Evolutionary conservation across 2,329 filamentous ascomycete genomes (phyloP), one percentile per base, ranked within the genome.

Genomic region (Sordariomycetes sp.): DNA sequence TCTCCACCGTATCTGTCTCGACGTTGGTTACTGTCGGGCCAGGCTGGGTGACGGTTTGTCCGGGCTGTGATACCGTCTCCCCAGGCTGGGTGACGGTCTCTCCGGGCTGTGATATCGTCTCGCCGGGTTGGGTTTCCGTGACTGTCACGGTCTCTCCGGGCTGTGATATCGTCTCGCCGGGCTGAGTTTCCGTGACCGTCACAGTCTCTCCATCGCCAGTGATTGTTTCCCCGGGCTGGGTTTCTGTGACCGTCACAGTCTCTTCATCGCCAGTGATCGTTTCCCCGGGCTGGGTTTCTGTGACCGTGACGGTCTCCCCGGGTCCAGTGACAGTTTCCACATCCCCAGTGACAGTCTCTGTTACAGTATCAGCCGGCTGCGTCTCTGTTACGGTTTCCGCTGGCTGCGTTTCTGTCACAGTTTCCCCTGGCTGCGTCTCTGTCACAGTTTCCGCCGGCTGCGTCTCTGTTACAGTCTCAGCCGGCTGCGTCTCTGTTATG

Each of bases 1-100:
- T 22, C 11, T 53, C 37, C 1, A 60, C 20, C 1, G 58, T 59
- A 22, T 60, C 59, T 3, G 59, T 59, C 8, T 57, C 46, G 22
- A 25, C 32, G 10, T 32, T 14, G 12, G 52, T 54, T 11, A 10
- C n/a, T 3, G 18, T 25, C 5, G 34, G 24, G 2, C 28, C 28
- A 32, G 28, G 28, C 8, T 32, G 28, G 28, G 25, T 54, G 14
- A 34, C 16, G 1, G 52, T 37, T 8, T 6, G 10, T 14, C n/a
- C 32, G 14, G 28, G 28, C 28, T 32, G 28, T 32, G 28, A 32
- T 32, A 32, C 8, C 28, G 28, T 53, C 52, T 11, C 22, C 6
- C 40, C 25, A n/a, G 25, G n/a, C 18, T 52, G 22, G 10, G 59
- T 59, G 8, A 20, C 37, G 12, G 37, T n/a, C 43, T 14, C n/a